Evolutionary conservation across 1,139 yeast species (phyloP), one percentile per base, ranked within the genome.

Genomic region (Lodderomyces theae): DNA sequence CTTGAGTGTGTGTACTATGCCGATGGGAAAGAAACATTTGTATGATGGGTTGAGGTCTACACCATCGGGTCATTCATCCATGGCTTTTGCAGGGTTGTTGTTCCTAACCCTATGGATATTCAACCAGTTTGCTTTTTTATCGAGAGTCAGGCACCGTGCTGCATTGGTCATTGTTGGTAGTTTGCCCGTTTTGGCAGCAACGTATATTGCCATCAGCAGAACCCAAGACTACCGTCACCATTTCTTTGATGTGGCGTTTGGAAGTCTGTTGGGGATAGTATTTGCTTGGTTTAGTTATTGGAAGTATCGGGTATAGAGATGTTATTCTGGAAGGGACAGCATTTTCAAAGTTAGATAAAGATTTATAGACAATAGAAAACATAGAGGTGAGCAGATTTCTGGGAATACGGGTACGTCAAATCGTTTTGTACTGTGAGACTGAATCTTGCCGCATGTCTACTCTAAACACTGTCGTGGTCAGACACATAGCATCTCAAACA

Each of bases 201-300:
- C 54, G 3, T 66, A 66, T 47, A 59, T 69, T 40, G 72, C 70
- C 2, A 53, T 68, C 28, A 62, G 66, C 42, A 53, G 74, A 47
- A 62, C 69, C 17, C 69, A 66, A 45, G 77, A 71, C 51, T 69
- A 71, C 48, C 57, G 76, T 41, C 77, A 71, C 49, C 75, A 70
- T 49, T 65, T 67, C 39, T 59, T 61, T 36, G 77, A 71, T 44
- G 61, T 71, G 11, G 42, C 56, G 4, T 53, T 67, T 35, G 77
- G 77, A 0, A 57, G 64, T 4, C 28, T 47, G 1, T 57, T 70
- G 32, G 75, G 75, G 0, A 37, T 52, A n/a, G 35, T 41, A 13
- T 54, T 69, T 26, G 71, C 68, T 0, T 42, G 41, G 15, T 58
- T 68, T 65, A 58, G 65, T 33, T 70, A 71, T 53, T 59, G 59